These are phyloP conservation scores for Fabrea salina DNA, from an alignment of 169 alveolate genomes.

Conservation along the genomic window DNA sequence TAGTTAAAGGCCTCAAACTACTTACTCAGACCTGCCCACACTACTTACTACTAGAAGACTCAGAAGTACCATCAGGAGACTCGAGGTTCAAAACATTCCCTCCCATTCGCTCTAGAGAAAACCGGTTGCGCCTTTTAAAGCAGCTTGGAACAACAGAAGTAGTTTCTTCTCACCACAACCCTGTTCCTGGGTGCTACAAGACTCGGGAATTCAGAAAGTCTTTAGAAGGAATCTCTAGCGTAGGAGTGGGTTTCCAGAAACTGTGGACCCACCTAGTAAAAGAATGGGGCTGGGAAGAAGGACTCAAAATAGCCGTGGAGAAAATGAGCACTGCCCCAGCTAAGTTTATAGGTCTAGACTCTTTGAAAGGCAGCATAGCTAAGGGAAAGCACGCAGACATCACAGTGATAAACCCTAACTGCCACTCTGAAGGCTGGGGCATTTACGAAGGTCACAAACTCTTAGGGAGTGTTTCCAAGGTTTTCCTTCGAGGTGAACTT, in stretches of 20 bases:
- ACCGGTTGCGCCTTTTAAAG: background rate
- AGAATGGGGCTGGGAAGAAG: too few species aligned
- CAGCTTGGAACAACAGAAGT: background rate
- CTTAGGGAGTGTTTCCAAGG: constrained; percentile 3
- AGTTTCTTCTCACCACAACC: constrained; percentile 3
- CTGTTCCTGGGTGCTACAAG: background rate
- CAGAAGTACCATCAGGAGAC: background rate
- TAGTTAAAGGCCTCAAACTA: too few species aligned
- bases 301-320: too few species aligned
- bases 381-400: constrained; percentile 12
- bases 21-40: background rate
- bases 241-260: constrained; percentile 21
- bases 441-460: background rate
- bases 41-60: background rate
- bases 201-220: background rate
- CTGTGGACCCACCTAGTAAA: too few species aligned
- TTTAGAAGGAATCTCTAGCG: background rate
- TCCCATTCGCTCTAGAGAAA: background rate
- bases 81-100: constrained; percentile 2
- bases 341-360: background rate
- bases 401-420: background rate
- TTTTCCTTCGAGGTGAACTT: constrained; percentile 26
- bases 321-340: too few species aligned
- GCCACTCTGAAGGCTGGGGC: background rate
- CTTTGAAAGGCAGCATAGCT: background rate